Conservation (phyloP, 768 basidiomycete genomes). For the Chalciporus piperatus region DNA sequence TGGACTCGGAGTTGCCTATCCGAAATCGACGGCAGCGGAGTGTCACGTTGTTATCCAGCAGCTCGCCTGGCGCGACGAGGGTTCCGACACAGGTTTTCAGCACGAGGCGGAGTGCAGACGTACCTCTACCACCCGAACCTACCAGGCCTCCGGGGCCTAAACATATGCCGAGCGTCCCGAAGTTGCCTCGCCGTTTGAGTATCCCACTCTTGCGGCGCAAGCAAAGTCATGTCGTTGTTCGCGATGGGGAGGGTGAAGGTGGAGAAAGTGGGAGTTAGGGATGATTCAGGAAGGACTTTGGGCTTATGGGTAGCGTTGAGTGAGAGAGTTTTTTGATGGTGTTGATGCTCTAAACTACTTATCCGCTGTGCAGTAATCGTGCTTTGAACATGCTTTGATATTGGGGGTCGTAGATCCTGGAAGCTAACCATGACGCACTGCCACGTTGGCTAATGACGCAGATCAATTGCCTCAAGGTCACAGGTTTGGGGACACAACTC, state of each 20-base stretch:
- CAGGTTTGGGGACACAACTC: too few species aligned
- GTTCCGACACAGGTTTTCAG: neutral
- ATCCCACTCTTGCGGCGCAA: slow-evolving; percentile 30
- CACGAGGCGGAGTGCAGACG: neutral
- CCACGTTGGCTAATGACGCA: too few species aligned
- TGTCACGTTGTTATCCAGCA: slow-evolving; percentile 18
- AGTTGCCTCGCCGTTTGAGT: slow-evolving; percentile 26
- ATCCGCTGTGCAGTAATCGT: too few species aligned
- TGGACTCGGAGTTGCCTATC: slow-evolving; percentile 3
- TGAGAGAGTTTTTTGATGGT: neutral
- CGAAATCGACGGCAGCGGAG: slow-evolving; percentile 14
- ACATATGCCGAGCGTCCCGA: slow-evolving; percentile 21
- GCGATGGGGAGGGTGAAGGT: neutral
- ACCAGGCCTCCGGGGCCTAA: neutral
- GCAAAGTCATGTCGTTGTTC: slow-evolving; percentile 14
- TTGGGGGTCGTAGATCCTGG: too few species aligned
- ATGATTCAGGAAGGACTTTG: neutral
- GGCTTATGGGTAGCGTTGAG: neutral
- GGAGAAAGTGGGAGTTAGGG: neutral
- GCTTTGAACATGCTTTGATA: too few species aligned
- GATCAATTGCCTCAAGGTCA: too few species aligned
- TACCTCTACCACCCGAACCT: neutral
- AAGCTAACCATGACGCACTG: too few species aligned
- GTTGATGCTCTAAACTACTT: too few species aligned
- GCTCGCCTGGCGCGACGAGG: slow-evolving; percentile 5